Evolutionary conservation across 108 stramenopile genomes (phyloP).

Genomic region (Cyclotella sp.): DNA sequence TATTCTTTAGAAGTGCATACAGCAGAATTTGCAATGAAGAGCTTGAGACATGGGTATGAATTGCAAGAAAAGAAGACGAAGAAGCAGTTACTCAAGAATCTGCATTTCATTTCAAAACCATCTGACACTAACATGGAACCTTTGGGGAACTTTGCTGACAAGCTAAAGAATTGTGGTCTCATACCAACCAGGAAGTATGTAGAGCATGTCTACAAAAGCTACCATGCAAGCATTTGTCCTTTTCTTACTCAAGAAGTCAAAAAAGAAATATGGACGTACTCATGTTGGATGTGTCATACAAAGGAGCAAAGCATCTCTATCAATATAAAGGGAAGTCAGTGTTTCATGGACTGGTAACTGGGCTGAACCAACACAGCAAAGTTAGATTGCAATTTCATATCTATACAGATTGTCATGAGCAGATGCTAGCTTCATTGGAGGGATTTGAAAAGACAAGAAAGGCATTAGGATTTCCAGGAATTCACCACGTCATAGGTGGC

Average conservation of each 20-base stretch:
- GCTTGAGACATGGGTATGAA: slow-evolving; percentile 19
- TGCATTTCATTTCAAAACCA: not conserved
- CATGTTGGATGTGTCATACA: slow-evolving; percentile 40
- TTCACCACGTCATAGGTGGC: slow-evolving; percentile 18
- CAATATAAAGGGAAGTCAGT: slow-evolving; percentile 21
- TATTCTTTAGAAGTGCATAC: slow-evolving; percentile 40
- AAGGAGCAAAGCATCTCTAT: slow-evolving; percentile 26
- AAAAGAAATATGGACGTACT: slow-evolving; percentile 20
- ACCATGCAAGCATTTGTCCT: slow-evolving; percentile 12
- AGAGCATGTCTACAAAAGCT: slow-evolving; percentile 21
- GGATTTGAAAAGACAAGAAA: slow-evolving; percentile 17
- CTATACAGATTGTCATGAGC: slow-evolving; percentile 38
- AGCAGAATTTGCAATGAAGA: slow-evolving; percentile 3
- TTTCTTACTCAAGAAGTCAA: slow-evolving; percentile 35
- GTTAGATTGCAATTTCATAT: slow-evolving; percentile 35
- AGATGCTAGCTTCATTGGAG: slow-evolving; percentile 27
- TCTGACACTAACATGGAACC: not conserved
- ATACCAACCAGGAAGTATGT: slow-evolving; percentile 39
- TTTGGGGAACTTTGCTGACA: slow-evolving; percentile 15
- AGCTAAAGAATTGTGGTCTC: slow-evolving; percentile 17
- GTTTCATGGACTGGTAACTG: slow-evolving; percentile 37
- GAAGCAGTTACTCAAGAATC: not conserved
- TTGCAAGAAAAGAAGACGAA: slow-evolving; percentile 3
- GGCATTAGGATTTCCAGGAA: slow-evolving; percentile 7
- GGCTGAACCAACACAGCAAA: slow-evolving; percentile 30